phyloP scores from a whole-genome alignment of 2,329 filamentous ascomycete species.

The Cytospora mali region DNA sequence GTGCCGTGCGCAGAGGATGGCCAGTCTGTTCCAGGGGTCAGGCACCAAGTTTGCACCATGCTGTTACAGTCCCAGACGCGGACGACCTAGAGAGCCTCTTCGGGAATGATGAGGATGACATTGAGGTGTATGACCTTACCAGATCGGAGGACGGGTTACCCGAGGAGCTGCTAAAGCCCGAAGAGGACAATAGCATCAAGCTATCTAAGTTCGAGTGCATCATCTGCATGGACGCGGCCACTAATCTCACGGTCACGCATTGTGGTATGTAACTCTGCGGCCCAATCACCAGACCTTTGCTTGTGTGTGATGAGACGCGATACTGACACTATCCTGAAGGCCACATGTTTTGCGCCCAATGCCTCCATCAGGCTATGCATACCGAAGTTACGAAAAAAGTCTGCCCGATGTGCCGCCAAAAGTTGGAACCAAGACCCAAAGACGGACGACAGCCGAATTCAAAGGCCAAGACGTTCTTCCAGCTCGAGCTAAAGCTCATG shows the following conservation, averaged over 20 bases:
- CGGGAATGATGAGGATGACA: conserved; percentile 34
- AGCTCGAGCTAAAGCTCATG: conserved; percentile 65
- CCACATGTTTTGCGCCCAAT: conserved; percentile 66
- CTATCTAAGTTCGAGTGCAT: conserved; percentile 64
- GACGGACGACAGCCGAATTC: conserved; percentile 29
- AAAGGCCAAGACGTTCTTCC: conserved; percentile 49
- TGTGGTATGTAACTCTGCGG: conserved; percentile 56
- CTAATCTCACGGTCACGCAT: conserved; percentile 63
- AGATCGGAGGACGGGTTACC: conserved; percentile 47
- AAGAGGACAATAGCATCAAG: conserved; percentile 53
- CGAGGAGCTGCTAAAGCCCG: conserved; percentile 44
- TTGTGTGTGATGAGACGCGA: neutral
- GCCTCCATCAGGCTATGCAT: conserved; percentile 62
- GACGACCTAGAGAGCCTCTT: conserved; percentile 31
- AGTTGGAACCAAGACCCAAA: conserved; percentile 47
- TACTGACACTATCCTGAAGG: conserved; percentile 45
- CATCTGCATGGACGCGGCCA: conserved; percentile 67
- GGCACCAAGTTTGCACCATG: neutral
- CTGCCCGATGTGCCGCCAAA: conserved; percentile 66
- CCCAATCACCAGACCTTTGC: neutral
- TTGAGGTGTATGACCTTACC: conserved; percentile 45
- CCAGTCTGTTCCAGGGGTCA: neutral
- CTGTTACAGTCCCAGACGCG: conserved; percentile 9
- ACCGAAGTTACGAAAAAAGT: conserved; percentile 58
- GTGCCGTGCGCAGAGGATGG: conserved; percentile 7